A percentile compares a stretch with the other conserved stretches of the same genome.
Evolutionary conservation across 73 alveolate genomes (phyloP).

Genomic region (Uronychia binucleata): DNA sequence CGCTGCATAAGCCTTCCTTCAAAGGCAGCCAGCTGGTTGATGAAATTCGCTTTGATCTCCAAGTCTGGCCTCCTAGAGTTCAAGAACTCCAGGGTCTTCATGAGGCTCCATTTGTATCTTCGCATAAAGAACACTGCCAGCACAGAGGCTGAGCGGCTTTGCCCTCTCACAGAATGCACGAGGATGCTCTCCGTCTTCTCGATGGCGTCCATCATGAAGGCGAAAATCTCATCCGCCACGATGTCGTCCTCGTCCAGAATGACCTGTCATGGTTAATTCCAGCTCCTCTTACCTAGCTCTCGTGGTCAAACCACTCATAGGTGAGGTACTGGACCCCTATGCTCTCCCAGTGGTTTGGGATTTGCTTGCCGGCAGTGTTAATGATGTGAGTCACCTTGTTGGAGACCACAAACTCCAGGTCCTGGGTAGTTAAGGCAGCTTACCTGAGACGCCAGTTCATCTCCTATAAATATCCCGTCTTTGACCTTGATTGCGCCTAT

Average conservation of each 20-base stretch:
- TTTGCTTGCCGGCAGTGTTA: slow-evolving; percentile 91
- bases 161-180: slow-evolving; percentile 75
- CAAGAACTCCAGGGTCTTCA: slow-evolving; percentile 84
- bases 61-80: slow-evolving; percentile 89
- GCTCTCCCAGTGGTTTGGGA: slow-evolving; percentile 91
- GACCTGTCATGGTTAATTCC: slow-evolving; percentile 3
- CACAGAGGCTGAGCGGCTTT: slow-evolving; percentile 88
- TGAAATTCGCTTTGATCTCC: slow-evolving; percentile 77
- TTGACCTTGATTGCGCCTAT: slow-evolving; percentile 76
- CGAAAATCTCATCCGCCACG: slow-evolving; percentile 36
- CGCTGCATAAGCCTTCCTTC: slow-evolving; percentile 43
- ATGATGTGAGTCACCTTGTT: slow-evolving; percentile 94
- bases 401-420: slow-evolving; percentile 80
- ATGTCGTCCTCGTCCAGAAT: slow-evolving; percentile 67
- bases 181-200: slow-evolving; percentile 71
- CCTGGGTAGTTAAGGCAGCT: slow-evolving; percentile 25
- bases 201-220: slow-evolving; percentile 71
- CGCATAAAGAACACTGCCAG: slow-evolving; percentile 92
- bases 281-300: slow-evolving; percentile 68
- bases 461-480: slow-evolving; percentile 79
- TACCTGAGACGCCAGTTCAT: slow-evolving; percentile 76
- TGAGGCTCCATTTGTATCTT: slow-evolving; percentile 87
- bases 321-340: slow-evolving; percentile 92
- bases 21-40: slow-evolving; percentile 55
- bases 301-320: slow-evolving; percentile 93